Percentiles rank a stretch among this genome's conserved stretches.
phyloP scores from a whole-genome alignment of 2,329 filamentous ascomycete genomes.

The Claviceps paspali region DNA sequence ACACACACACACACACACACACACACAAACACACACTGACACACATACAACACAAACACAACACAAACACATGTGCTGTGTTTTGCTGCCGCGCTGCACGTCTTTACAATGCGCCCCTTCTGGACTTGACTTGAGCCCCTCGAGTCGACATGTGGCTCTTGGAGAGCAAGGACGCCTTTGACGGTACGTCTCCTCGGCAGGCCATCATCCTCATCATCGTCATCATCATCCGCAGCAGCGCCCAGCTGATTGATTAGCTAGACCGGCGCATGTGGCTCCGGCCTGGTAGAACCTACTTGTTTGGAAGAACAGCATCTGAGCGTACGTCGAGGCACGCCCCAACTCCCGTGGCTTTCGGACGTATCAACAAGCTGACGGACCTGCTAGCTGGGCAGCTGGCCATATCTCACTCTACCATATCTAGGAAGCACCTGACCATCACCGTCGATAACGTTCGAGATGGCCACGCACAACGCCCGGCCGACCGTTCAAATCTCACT shows the following conservation, averaged over 20 bases:
- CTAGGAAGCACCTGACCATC: slow-evolving; percentile 74
- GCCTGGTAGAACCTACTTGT: slow-evolving; percentile 71
- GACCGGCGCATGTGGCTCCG: slow-evolving; percentile 59
- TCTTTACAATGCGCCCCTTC: neutral
- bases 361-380: neutral
- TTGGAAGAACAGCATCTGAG: slow-evolving; percentile 62
- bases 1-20: too few species aligned
- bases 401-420: slow-evolving; percentile 70
- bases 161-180: slow-evolving; percentile 40
- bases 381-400: slow-evolving; percentile 45
- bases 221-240: neutral
- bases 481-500: slow-evolving; percentile 51
- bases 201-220: too few species aligned
- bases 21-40: too few species aligned
- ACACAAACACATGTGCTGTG: too few species aligned
- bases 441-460: slow-evolving; percentile 49
- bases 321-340: slow-evolving; percentile 27
- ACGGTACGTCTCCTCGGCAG: slow-evolving; percentile 24
- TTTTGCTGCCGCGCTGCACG: neutral
- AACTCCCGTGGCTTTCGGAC: too few species aligned
- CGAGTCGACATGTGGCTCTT: slow-evolving; percentile 55
- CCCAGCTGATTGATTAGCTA: slow-evolving; percentile 10
- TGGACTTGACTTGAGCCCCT: neutral
- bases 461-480: slow-evolving; percentile 50
- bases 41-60: too few species aligned